Conservation (phyloP, 129 eudicot genomes). For the Apium graveolens region DNA sequence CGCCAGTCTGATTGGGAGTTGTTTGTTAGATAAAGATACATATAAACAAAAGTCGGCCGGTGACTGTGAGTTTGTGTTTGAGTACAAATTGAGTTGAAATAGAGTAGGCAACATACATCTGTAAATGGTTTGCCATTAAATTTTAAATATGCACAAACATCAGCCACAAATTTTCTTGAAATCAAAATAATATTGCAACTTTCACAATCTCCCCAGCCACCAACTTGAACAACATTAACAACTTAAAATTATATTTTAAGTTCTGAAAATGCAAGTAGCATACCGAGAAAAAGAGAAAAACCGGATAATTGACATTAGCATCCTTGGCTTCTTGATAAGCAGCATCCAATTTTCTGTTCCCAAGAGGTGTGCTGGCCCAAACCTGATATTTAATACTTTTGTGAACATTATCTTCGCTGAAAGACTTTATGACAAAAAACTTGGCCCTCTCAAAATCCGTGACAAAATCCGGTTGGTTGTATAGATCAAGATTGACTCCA, state of each 20-base stretch:
- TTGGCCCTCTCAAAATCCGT: constrained; percentile 62
- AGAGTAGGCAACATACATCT: background rate
- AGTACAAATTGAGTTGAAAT: background rate
- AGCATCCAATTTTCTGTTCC: constrained; percentile 82
- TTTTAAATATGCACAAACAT: background rate
- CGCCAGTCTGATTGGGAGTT: background rate
- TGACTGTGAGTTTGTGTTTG: background rate
- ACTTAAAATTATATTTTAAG: background rate
- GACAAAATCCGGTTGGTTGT: constrained; percentile 57
- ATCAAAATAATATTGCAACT: background rate
- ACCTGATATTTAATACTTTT: constrained; percentile 79
- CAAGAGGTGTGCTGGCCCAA: constrained; percentile 95
- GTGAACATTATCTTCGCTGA: constrained; percentile 91
- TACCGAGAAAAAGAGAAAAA: constrained; percentile 88
- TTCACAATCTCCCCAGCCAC: background rate
- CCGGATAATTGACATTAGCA: constrained; percentile 43
- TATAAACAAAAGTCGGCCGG: background rate
- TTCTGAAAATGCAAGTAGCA: constrained; percentile 14
- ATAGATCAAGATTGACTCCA: constrained; percentile 33
- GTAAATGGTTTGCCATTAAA: background rate
- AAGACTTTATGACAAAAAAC: constrained; percentile 87
- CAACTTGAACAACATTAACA: background rate
- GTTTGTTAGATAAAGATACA: background rate
- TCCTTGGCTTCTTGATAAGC: constrained; percentile 80
- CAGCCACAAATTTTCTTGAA: background rate